These are phyloP conservation scores for Fusarium chuoi DNA, from an alignment of 2,329 filamentous ascomycete species.

Conservation along the genomic window DNA sequence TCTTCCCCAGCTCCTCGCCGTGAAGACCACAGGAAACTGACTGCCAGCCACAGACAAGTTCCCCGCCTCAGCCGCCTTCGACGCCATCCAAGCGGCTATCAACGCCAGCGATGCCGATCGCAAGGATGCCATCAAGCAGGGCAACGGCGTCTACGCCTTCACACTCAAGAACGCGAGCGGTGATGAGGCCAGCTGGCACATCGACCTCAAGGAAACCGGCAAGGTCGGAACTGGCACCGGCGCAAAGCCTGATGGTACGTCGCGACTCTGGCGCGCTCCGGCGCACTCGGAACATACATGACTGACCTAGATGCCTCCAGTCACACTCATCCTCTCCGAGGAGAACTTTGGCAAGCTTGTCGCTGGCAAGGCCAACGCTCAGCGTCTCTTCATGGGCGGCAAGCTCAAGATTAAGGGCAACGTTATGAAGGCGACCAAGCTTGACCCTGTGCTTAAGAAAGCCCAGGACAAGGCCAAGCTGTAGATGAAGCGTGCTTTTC, in stretches of 20 bases:
- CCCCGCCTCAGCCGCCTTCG: constrained; percentile 91
- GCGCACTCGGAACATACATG: neutral
- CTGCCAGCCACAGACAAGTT: constrained; percentile 71
- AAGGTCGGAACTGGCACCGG: constrained; percentile 81
- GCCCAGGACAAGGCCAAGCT: constrained; percentile 86
- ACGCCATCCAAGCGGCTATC: constrained; percentile 82
- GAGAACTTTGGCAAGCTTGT: constrained; percentile 88
- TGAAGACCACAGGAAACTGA: neutral
- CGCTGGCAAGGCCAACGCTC: constrained; percentile 88
- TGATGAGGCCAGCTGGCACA: constrained; percentile 87
- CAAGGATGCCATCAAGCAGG: constrained; percentile 90
- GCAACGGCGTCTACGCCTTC: constrained; percentile 88
- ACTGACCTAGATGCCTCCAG: constrained; percentile 56
- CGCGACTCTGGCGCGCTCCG: neutral
- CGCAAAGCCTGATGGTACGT: constrained; percentile 83
- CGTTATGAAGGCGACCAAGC: constrained; percentile 98
- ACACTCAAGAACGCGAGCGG: constrained; percentile 88
- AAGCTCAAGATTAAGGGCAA: constrained; percentile 99
- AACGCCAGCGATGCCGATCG: constrained; percentile 74
- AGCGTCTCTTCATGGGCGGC: constrained; percentile 96
- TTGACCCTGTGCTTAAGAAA: constrained; percentile 92
- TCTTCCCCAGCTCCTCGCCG: neutral
- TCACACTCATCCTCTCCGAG: constrained; percentile 87
- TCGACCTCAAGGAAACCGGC: constrained; percentile 93
- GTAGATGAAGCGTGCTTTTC: constrained; percentile 55